phyloP scores from a whole-genome alignment of 805 yeast species.

The Candida arabinofermentans region DNA sequence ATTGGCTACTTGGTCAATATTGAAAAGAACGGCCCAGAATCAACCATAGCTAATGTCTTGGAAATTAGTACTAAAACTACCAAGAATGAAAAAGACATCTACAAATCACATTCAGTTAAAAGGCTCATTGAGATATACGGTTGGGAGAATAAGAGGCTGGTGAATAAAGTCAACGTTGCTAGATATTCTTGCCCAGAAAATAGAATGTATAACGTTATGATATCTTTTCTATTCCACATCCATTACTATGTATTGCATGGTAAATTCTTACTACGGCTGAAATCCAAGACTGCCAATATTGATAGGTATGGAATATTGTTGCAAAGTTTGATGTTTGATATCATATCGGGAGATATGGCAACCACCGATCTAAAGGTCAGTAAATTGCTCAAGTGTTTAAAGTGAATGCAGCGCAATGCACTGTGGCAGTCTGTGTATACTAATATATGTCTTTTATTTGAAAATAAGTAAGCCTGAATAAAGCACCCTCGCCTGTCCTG shows the following conservation, averaged over 20 bases:
- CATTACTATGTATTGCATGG: slow-evolving; percentile 24
- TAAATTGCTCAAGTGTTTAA: slow-evolving; percentile 9
- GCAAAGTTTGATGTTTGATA: slow-evolving; percentile 28
- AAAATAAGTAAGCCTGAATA: too few relatives aligned
- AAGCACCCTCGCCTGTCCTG: too few relatives aligned
- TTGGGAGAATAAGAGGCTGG: slow-evolving; percentile 23
- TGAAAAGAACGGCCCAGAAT: slow-evolving; percentile 12
- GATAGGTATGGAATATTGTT: slow-evolving; percentile 26
- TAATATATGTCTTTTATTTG: background rate
- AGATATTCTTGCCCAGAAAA: slow-evolving; percentile 17
- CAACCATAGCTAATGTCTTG: slow-evolving; percentile 19
- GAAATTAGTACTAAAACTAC: slow-evolving; percentile 23
- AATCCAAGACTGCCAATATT: slow-evolving; percentile 17
- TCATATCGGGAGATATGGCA: slow-evolving; percentile 11
- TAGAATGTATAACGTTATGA: slow-evolving; percentile 23
- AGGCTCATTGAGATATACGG: slow-evolving; percentile 31
- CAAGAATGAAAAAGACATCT: slow-evolving; percentile 25
- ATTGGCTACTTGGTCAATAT: slow-evolving; percentile 27
- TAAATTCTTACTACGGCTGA: slow-evolving; percentile 17
- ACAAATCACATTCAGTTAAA: slow-evolving; percentile 24
- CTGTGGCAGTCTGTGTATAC: background rate
- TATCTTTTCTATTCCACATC: slow-evolving; percentile 24
- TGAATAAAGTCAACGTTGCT: slow-evolving; percentile 21
- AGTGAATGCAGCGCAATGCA: too few relatives aligned
- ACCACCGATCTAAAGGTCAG: slow-evolving; percentile 11